Conservation (phyloP, 805 yeast genomes). For the Limtongozyma cylindracea region DNA sequence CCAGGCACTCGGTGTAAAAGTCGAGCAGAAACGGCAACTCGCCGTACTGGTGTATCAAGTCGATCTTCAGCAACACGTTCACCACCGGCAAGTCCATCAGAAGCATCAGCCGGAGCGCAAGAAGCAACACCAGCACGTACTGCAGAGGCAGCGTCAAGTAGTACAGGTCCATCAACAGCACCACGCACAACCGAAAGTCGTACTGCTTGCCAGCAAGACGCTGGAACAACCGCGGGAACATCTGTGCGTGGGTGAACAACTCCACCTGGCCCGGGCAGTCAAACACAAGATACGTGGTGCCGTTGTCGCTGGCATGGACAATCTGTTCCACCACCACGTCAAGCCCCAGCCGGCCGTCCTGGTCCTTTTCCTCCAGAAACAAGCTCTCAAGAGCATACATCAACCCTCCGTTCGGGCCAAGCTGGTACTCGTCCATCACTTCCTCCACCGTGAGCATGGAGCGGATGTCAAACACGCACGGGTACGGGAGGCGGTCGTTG, state of each 20-base stretch:
- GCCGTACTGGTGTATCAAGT: slow-evolving; percentile 53
- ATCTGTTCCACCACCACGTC: slow-evolving; percentile 28
- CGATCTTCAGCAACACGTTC: slow-evolving; percentile 83
- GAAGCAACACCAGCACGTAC: slow-evolving; percentile 55
- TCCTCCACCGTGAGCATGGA: slow-evolving; percentile 57
- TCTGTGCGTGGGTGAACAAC: slow-evolving; percentile 70
- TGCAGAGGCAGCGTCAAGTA: slow-evolving; percentile 74
- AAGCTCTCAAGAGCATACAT: slow-evolving; percentile 63
- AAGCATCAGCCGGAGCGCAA: slow-evolving; percentile 77
- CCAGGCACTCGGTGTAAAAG: slow-evolving; percentile 83
- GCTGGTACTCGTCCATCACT: slow-evolving; percentile 39
- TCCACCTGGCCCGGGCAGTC: slow-evolving; percentile 97
- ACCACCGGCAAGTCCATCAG: slow-evolving; percentile 84
- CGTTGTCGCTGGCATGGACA: slow-evolving; percentile 26
- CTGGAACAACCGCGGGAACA: slow-evolving; percentile 43
- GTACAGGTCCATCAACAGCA: slow-evolving; percentile 62
- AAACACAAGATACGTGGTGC: slow-evolving; percentile 39
- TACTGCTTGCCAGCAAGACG: slow-evolving; percentile 22
- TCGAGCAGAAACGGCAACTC: slow-evolving; percentile 61
- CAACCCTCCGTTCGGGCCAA: slow-evolving; percentile 84
- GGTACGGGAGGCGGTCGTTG: slow-evolving; percentile 45
- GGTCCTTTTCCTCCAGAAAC: slow-evolving; percentile 18
- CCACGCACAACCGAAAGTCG: slow-evolving; percentile 60
- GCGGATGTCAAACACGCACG: slow-evolving; percentile 54
- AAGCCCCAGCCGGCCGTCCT: too few relatives aligned